phyloP scores from a whole-genome alignment of 2,329 filamentous ascomycete species.

The Penicillium fuscoglaucum region DNA sequence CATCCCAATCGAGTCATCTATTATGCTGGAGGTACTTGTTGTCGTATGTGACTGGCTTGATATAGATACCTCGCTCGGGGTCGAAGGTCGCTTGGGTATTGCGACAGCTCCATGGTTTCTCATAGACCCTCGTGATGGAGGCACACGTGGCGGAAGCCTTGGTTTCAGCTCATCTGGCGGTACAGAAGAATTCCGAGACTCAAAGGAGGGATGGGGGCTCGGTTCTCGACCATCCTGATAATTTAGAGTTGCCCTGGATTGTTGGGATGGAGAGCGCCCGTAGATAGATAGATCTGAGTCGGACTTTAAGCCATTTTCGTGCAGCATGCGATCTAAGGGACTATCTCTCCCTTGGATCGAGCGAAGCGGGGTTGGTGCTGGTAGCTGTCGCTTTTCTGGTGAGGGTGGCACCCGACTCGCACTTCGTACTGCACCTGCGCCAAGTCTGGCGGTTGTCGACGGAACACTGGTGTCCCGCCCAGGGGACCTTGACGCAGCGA shows the following conservation, averaged over 20 bases:
- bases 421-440: conserved; percentile 22
- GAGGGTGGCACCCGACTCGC: conserved; percentile 18
- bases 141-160: conserved; percentile 28
- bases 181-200: conserved; percentile 14
- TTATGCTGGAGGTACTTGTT: conserved; percentile 28
- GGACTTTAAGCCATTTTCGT: conserved; percentile 13
- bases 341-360: conserved; percentile 6
- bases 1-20: conserved; percentile 28
- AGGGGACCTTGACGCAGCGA: conserved; percentile 35
- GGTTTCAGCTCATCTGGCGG: conserved; percentile 25
- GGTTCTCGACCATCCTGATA: conserved; percentile 9
- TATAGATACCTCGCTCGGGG: conserved; percentile 29
- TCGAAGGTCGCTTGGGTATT: conserved; percentile 22
- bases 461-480: conserved; percentile 18
- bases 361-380: conserved; percentile 29
- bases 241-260: conserved; percentile 11
- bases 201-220: conserved; percentile 19
- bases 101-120: conserved; percentile 13
- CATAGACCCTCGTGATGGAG: conserved; percentile 14
- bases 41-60: conserved; percentile 27
- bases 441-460: conserved; percentile 15
- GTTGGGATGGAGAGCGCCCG: conserved; percentile 12
- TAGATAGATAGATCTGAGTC: conserved; percentile 9
- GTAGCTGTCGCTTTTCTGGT: conserved; percentile 21
- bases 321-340: conserved; percentile 14